Percentiles rank a stretch among this genome's conserved stretches.
Evolutionary conservation across 1,139 yeast genomes (phyloP).

Genomic region (Tardiomyces depauwii): DNA sequence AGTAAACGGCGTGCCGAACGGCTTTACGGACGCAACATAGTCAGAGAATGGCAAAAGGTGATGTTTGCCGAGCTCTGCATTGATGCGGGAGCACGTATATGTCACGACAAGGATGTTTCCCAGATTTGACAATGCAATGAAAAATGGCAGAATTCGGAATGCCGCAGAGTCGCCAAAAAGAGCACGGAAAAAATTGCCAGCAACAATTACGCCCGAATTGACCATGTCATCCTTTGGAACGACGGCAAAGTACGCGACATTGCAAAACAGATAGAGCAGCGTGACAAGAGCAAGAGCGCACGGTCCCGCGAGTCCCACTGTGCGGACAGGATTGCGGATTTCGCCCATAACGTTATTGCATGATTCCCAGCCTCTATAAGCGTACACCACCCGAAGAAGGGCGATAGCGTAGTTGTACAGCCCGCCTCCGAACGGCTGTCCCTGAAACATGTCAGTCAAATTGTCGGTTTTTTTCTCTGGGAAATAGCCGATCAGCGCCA

Average conservation of each 20-base stretch:
- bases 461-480: slow-evolving; percentile 14
- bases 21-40: slow-evolving; percentile 37
- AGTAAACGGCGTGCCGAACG: slow-evolving; percentile 43
- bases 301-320: slow-evolving; percentile 62
- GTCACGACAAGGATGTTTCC: slow-evolving; percentile 73
- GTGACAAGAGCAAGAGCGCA: slow-evolving; percentile 51
- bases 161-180: slow-evolving; percentile 52
- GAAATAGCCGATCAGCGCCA: slow-evolving; percentile 16
- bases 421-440: slow-evolving; percentile 25
- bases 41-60: slow-evolving; percentile 60
- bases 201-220: slow-evolving; percentile 58
- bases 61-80: slow-evolving; percentile 64
- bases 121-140: slow-evolving; percentile 59
- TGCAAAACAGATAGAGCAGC: slow-evolving; percentile 53
- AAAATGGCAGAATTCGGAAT: slow-evolving; percentile 49
- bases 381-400: slow-evolving; percentile 44
- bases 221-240: slow-evolving; percentile 59
- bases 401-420: slow-evolving; percentile 35
- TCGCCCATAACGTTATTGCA: slow-evolving; percentile 67
- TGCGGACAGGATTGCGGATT: slow-evolving; percentile 56
- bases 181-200: slow-evolving; percentile 62
- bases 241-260: slow-evolving; percentile 62
- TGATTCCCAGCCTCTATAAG: slow-evolving; percentile 60
- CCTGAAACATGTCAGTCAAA: slow-evolving; percentile 17
- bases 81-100: slow-evolving; percentile 63